A percentile compares a stretch with the other conserved stretches of the same genome.
Evolutionary conservation across 495 filamentous ascomycete species (phyloP).

Genomic region (Talaromyces borbonicus): DNA sequence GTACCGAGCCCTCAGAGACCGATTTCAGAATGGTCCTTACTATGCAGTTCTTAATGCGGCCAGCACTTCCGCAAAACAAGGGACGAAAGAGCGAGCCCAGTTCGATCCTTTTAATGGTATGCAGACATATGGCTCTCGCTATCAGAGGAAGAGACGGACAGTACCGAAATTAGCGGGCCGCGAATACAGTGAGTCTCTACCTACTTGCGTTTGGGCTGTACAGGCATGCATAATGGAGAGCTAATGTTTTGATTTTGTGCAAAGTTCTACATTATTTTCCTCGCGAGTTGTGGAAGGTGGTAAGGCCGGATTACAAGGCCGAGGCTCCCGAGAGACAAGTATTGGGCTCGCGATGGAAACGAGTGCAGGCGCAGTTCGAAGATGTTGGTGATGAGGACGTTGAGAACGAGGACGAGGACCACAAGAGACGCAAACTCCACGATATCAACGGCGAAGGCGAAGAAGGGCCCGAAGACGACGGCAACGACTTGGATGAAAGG

Average conservation of each 20-base stretch:
- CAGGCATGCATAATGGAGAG: not conserved
- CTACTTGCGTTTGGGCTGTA: too few species aligned
- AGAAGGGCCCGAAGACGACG: conserved; percentile 23
- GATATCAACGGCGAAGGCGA: conserved; percentile 31
- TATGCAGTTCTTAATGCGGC: conserved; percentile 46
- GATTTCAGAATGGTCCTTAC: conserved; percentile 45
- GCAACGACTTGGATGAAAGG: conserved; percentile 26
- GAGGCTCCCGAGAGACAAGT: conserved; percentile 26
- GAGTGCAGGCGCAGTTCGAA: conserved; percentile 34
- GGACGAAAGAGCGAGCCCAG: conserved; percentile 26
- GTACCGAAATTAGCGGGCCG: conserved; percentile 40
- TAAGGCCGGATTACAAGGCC: conserved; percentile 38
- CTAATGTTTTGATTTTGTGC: conserved; percentile 5
- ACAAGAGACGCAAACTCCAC: conserved; percentile 17
- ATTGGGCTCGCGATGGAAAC: conserved; percentile 11
- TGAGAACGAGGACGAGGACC: conserved; percentile 18
- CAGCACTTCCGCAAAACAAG: conserved; percentile 31
- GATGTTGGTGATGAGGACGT: conserved; percentile 35
- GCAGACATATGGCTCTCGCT: conserved; percentile 46
- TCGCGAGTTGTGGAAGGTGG: conserved; percentile 40
- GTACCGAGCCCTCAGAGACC: conserved; percentile 40
- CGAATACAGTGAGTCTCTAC: conserved; percentile 37
- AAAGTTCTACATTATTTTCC: conserved; percentile 52
- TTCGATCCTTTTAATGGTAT: conserved; percentile 53
- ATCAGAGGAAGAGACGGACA: conserved; percentile 42